These are phyloP conservation scores for Jaltomata sinuosa DNA, from an alignment of 257 asterid species.

Conservation along the genomic window DNA sequence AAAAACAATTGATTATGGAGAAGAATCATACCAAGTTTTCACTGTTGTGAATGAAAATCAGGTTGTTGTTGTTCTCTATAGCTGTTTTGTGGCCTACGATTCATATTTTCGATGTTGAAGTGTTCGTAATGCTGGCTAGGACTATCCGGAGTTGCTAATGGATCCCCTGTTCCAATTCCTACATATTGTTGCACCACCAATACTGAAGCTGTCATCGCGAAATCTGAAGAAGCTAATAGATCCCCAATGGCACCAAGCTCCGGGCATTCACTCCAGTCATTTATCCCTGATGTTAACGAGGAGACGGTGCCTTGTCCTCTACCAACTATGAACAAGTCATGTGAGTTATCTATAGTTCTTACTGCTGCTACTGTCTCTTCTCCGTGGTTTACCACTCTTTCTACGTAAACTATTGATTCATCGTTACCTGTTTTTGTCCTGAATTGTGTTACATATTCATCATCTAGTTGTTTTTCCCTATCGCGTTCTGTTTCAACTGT, in stretches of 20 bases:
- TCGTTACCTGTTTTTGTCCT: slow-evolving; percentile 30
- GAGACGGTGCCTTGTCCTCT: slow-evolving; percentile 63
- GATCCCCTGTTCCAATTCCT: slow-evolving; percentile 46
- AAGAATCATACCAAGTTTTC: not conserved
- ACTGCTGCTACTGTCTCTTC: slow-evolving; percentile 81
- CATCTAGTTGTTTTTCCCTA: slow-evolving; percentile 50
- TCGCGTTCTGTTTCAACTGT: slow-evolving; percentile 35
- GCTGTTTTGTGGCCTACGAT: slow-evolving; percentile 18
- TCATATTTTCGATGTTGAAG: slow-evolving; percentile 8
- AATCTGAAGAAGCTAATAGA: slow-evolving; percentile 79
- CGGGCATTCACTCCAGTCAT: slow-evolving; percentile 97
- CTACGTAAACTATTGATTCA: slow-evolving; percentile 30
- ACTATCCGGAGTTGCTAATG: slow-evolving; percentile 33
- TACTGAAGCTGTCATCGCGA: slow-evolving; percentile 66
- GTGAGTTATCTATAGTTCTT: slow-evolving; percentile 44
- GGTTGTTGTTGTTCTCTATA: slow-evolving; percentile 1
- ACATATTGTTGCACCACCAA: slow-evolving; percentile 81
- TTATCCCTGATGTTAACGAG: slow-evolving; percentile 73
- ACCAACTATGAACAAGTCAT: slow-evolving; percentile 74
- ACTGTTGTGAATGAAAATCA: slow-evolving; percentile 42
- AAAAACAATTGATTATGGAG: not conserved
- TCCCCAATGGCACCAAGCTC: slow-evolving; percentile 95
- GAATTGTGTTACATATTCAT: slow-evolving; percentile 51
- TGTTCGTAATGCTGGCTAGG: slow-evolving; percentile 25
- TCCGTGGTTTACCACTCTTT: slow-evolving; percentile 61